Conservation (phyloP, 2,329 filamentous ascomycete genomes). For the Aspergillus nomiae region DNA sequence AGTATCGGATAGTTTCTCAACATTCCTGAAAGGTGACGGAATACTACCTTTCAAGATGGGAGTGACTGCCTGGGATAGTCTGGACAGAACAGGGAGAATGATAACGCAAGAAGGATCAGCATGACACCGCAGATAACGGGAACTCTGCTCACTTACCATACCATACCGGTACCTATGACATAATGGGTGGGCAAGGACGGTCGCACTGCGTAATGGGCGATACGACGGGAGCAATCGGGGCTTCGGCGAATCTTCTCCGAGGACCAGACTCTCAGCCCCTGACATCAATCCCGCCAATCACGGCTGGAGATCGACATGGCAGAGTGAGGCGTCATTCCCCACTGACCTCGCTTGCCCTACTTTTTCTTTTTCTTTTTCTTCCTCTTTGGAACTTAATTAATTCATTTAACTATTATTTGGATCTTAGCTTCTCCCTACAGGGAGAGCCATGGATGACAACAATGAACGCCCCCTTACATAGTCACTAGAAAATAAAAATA, state of each 20-base stretch:
- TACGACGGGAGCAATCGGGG: not conserved
- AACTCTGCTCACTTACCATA: not conserved
- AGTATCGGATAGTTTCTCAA: not conserved
- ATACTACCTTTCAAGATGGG: not conserved
- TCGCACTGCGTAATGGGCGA: not conserved
- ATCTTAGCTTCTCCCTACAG: not conserved
- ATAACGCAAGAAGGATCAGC: not conserved
- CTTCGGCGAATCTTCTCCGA: not conserved
- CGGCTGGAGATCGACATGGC: not conserved
- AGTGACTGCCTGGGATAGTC: not conserved
- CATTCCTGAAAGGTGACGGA: not conserved
- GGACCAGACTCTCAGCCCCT: not conserved
- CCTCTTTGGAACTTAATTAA: not conserved
- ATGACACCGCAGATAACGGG: not conserved
- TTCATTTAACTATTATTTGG: not conserved
- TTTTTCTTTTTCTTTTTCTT: not conserved
- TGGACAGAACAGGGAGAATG: not conserved
- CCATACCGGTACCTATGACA: not conserved
- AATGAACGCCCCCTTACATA: constrained; percentile 11
- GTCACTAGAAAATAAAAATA: too few species aligned
- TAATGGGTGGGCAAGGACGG: not conserved
- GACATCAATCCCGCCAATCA: not conserved
- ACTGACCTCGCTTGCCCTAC: constrained; percentile 1
- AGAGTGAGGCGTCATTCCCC: constrained; percentile 10
- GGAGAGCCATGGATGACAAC: not conserved